Percentiles rank a stretch among this genome's conserved stretches.
These are phyloP conservation scores for Cinchona pubescens DNA, from an alignment of 257 asterid species.

Conservation along the genomic window DNA sequence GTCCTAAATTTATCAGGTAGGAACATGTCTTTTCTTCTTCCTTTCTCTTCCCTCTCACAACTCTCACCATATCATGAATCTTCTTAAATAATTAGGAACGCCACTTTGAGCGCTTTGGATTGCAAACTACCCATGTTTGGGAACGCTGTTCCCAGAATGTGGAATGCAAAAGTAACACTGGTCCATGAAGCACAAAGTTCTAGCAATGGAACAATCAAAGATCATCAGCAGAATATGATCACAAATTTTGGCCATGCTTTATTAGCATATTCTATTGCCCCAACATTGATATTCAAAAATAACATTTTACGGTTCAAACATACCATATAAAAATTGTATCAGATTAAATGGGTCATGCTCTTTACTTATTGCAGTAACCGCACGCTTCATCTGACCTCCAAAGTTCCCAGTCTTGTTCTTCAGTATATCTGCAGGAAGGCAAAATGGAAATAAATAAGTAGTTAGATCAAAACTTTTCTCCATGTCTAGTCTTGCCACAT, in stretches of 20 bases:
- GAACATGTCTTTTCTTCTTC: too few relatives aligned
- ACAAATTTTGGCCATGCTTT: not conserved
- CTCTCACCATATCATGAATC: too few relatives aligned
- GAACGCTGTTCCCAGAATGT: too few relatives aligned
- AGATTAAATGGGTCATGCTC: slow-evolving; percentile 41
- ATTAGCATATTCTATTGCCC: not conserved
- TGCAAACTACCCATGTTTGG: too few relatives aligned
- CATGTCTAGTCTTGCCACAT: not conserved
- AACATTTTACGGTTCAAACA: not conserved
- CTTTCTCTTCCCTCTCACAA: too few relatives aligned
- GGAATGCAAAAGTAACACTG: too few relatives aligned
- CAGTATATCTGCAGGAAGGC: slow-evolving; percentile 33
- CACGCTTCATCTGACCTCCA: slow-evolving; percentile 20
- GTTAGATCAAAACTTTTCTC: not conserved
- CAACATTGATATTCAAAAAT: not conserved
- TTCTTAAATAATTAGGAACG: too few relatives aligned
- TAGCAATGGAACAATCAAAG: not conserved
- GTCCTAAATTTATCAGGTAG: too few relatives aligned
- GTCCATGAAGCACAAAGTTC: not conserved
- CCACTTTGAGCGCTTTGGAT: too few relatives aligned
- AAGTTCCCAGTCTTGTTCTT: slow-evolving; percentile 15
- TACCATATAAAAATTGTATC: slow-evolving; percentile 46
- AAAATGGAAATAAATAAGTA: slow-evolving; percentile 7
- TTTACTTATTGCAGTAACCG: slow-evolving; percentile 28
- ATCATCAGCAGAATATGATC: not conserved